Base-by-base conservation (phyloP, 495 filamentous ascomycete species). In the Aspergillus cristatus region DNA sequence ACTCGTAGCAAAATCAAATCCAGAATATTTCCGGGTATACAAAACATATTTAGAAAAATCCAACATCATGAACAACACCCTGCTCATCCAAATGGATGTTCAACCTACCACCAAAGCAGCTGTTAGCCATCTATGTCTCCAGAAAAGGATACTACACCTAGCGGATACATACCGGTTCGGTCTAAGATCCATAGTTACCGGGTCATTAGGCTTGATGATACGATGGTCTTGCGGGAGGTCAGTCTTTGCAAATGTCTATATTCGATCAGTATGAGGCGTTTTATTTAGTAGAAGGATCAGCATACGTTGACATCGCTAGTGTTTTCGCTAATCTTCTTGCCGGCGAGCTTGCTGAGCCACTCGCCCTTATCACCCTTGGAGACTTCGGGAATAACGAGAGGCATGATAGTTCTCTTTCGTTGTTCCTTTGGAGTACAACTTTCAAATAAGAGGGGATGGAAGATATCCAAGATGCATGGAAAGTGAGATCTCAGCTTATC, bases 381-480 rank as follows among this genome's bases (percentile, higher is more conserved):
- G 63, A 87, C 63, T 52, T 77, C 82, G 11, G 84, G 84, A 13
- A 88, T 75, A 51, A 90, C 78, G 62, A 90, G 83, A 69, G 84
- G 84, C 84, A 90, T 90, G 28, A 51, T 81, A 69, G 37, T 25
- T 35, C 4, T 24, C 20, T 24, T 8, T 24, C 8, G 4, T 24
- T 4, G 14, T 14, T 18, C 8, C 4, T 34, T 14, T 14, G 7
- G 8, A 16, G 5, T 15, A 34, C 8, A 18, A 14, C 2, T 24
- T 24, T 24, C 4, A 24, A 24, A 24, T 24, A n/a, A n/a, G n/a
- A n/a, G n/a, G n/a, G 20, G 20, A 24, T 24, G 20, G 8, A 24
- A 24, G 8, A 8, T 24, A 24, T 24, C 20, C 8, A 24, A 24
- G 8, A 4, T 4, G 20, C 4, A 24, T 24, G 20, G 8, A 24